These are phyloP conservation scores for Dittrichia graveolens DNA, from an alignment of 129 eudicot species.

Conservation along the genomic window DNA sequence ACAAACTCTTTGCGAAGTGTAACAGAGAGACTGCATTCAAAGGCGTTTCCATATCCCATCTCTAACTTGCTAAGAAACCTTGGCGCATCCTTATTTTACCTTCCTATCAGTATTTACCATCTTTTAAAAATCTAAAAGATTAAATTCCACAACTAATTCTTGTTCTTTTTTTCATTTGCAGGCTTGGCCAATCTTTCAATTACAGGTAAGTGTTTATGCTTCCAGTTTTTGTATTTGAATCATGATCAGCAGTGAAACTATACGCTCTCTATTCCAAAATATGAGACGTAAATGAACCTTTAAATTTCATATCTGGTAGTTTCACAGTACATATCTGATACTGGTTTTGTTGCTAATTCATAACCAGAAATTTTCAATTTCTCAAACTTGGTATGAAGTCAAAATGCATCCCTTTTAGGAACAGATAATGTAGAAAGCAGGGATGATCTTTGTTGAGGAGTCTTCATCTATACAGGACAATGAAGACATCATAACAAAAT, in stretches of 20 bases:
- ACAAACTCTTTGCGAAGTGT: too few relatives aligned
- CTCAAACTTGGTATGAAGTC: neutral
- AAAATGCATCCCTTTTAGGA: neutral
- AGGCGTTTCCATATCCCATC: too few relatives aligned
- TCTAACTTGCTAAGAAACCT: too few relatives aligned
- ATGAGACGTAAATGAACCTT: neutral
- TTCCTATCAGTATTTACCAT: neutral
- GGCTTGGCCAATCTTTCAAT: constrained; percentile 88
- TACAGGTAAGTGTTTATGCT: constrained; percentile 53
- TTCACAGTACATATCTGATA: neutral
- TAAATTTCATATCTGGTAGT: neutral
- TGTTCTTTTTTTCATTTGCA: constrained; percentile 40
- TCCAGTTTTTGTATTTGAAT: neutral
- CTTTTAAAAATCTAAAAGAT: neutral
- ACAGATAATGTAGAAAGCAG: constrained; percentile 2
- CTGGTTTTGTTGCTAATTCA: neutral
- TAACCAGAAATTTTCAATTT: neutral
- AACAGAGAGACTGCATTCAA: too few relatives aligned
- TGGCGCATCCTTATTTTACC: too few relatives aligned
- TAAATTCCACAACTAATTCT: constrained; percentile 16
- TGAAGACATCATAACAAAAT: too few relatives aligned
- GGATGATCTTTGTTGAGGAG: neutral
- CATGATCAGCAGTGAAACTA: constrained; percentile 18
- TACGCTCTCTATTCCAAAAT: neutral
- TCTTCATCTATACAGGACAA: too few relatives aligned